Evolutionary conservation across 257 asterid genomes (phyloP), one percentile per base, ranked within the genome.

Genomic region (Osmanthus fragrans): DNA sequence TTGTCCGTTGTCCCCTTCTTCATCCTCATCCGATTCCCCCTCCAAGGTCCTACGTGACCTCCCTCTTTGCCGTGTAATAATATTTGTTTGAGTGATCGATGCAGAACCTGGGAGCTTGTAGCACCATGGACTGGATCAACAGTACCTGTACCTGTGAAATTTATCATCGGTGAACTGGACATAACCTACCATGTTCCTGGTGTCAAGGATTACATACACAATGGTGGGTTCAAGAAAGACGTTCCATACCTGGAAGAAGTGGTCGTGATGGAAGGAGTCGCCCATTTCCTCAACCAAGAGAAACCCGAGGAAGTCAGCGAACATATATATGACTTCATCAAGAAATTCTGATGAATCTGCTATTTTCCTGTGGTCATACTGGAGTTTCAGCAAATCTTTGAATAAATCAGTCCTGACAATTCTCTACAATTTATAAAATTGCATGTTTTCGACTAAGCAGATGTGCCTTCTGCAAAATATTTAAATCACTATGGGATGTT

Each of bases 101-200:
- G 47, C 76, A 77, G 81, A 64, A 77, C 71, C 39, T 77, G 81
- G 81, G 76, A 77, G 58, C 73, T 70, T 51, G 3, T 16, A 5
- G 81, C 75, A 36, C 76, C 76, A 39, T 77, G 76, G 81, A 51
- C 76, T 0, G 64, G 81, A 34, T 21, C 40, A 34, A 47, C 25
- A 67, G 33, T 77, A 63, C 64, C 5, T 54, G 75, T 77, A 8
- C 81, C 81, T 5, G 81, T 77, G 13, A 77, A 77, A 45, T 77
- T 77, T 36, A 58, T 58, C 15, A 58, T 58, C 3, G 29, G 66
- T 2, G 66, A 58, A n/a, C 66, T n/a, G 29, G 66, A 58, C 29
- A 58, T 58, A 58, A 58, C 66, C 66, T 58, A 58, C 13, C 66
- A 58, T 23, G 66, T 58, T 21, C 15, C 66, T n/a, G 66, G 66